Percentiles rank a stretch among this genome's conserved stretches.
Conservation (phyloP, 2,329 filamentous ascomycete species). For the Phaeophleospora eucalypticola region DNA sequence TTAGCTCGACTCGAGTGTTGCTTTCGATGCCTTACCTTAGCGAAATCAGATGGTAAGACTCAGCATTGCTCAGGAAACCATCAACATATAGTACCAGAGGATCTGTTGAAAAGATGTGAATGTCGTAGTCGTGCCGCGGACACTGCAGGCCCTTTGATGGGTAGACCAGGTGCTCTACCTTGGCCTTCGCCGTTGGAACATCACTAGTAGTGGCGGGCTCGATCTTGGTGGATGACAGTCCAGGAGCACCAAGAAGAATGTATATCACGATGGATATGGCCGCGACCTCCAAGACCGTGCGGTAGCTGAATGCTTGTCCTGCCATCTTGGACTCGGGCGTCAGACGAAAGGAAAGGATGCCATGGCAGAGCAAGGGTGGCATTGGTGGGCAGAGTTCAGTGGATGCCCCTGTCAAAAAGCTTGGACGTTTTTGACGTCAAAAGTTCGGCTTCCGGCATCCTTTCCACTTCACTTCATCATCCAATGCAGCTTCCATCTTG, state of each 20-base stretch:
- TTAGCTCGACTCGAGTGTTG: conserved; percentile 5
- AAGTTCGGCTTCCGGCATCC: not conserved
- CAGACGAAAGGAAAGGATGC: too few relatives aligned
- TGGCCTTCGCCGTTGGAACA: conserved; percentile 19
- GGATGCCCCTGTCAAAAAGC: not conserved
- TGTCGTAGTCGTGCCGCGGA: conserved; percentile 34
- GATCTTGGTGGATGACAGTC: conserved; percentile 12
- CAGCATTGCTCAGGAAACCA: conserved; percentile 11
- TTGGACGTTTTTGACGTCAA: not conserved
- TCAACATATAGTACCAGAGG: conserved; percentile 57
- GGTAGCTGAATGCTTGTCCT: conserved; percentile 20
- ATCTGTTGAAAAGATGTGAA: conserved; percentile 50
- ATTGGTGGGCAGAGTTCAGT: not conserved
- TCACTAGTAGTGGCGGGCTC: conserved; percentile 4
- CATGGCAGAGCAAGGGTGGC: too few relatives aligned
- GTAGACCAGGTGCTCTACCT: conserved; percentile 39
- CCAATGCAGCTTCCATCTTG: not conserved
- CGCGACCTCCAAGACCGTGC: conserved; percentile 31
- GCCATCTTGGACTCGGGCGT: conserved; percentile 7
- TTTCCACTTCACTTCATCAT: not conserved
- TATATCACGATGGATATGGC: conserved; percentile 31
- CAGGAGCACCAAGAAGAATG: conserved; percentile 30
- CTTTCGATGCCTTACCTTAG: conserved; percentile 44
- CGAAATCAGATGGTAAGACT: conserved; percentile 33
- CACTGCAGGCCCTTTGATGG: conserved; percentile 39